Base-by-base conservation (phyloP, 176 grass and related monocot species). In the Triticum turgidum region DNA sequence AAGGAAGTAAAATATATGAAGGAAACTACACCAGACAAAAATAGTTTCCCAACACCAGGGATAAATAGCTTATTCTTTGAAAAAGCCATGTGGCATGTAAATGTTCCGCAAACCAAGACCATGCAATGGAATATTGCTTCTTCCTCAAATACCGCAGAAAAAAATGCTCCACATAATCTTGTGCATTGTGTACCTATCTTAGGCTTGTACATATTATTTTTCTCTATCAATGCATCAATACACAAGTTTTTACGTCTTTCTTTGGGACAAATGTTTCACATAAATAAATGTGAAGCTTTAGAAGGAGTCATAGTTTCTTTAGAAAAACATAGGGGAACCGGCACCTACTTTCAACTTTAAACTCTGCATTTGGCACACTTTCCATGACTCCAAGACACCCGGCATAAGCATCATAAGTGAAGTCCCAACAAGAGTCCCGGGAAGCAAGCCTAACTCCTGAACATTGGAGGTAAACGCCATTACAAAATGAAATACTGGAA, bases 371-470 rank as follows among this genome's bases (percentile, higher is more conserved):
- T 61, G 58, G 67, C 4, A 92, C 41, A 69, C 96, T 94, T 86
- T 95, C 93, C 96, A 98, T 92, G 62, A 95, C 93, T 79, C 96
- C 96, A 86, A 98, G 85, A 76, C 96, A 93, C 89, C 93, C 91
- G 84, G 93, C 96, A 88, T 98, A 91, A 89, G 93, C 93, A 95
- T 98, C 90, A 98, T 98, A 83, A 98, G 93, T 18, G 93, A 89
- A 86, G 93, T 98, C 88, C 96, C 96, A 83, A 95, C 93, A 44
- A 3, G 9, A 44, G 42, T 11, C 42, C 42, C 42, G 42, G 2
- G 42, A 44, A 44, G 42, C 38, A 39, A 39, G 38, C 38, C 38
- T 39, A 39, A 39, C 38, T 39, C 38, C 38, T 39, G 7, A 39
- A 11, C 42, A 44, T 44, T 44, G 42, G 42, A 44, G 42, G 42